Evolutionary conservation across 495 filamentous ascomycete genomes (phyloP).

Genomic region (Friedmanniomyces endolithicus): DNA sequence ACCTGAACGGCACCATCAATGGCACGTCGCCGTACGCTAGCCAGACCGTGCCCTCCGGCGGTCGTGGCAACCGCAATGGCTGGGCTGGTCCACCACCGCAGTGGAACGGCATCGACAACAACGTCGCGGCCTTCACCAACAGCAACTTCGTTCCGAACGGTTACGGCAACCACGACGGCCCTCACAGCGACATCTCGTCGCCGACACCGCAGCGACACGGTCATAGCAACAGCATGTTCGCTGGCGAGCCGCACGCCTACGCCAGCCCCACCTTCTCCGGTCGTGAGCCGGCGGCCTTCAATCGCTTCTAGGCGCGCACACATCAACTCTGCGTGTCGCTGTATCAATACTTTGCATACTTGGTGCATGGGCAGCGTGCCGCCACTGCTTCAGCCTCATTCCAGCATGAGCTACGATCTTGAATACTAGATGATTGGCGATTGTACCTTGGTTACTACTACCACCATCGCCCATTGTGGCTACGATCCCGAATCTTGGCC

Average conservation of each 20-base stretch:
- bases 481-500: neutral
- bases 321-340: neutral
- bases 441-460: neutral
- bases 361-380: neutral
- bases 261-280: constrained; percentile 4
- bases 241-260: constrained; percentile 4
- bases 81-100: constrained; percentile 14
- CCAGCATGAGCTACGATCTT: constrained; percentile 12
- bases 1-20: constrained; percentile 1
- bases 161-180: neutral
- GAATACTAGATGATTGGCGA: constrained; percentile 7
- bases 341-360: constrained; percentile 2
- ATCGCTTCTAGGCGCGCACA: constrained; percentile 10
- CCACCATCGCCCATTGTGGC: neutral
- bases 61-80: constrained; percentile 18
- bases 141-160: neutral
- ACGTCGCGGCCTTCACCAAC: neutral
- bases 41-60: constrained; percentile 2
- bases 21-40: neutral
- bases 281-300: neutral
- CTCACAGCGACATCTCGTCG: constrained; percentile 11
- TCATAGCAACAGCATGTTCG: constrained; percentile 13
- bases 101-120: constrained; percentile 4
- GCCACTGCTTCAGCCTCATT: constrained; percentile 7
- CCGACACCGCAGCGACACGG: constrained; percentile 16